Percentiles rank a stretch among this genome's conserved stretches.
Evolutionary conservation across 2,329 filamentous ascomycete genomes (phyloP).

Genomic region (Aspergillus niger): DNA sequence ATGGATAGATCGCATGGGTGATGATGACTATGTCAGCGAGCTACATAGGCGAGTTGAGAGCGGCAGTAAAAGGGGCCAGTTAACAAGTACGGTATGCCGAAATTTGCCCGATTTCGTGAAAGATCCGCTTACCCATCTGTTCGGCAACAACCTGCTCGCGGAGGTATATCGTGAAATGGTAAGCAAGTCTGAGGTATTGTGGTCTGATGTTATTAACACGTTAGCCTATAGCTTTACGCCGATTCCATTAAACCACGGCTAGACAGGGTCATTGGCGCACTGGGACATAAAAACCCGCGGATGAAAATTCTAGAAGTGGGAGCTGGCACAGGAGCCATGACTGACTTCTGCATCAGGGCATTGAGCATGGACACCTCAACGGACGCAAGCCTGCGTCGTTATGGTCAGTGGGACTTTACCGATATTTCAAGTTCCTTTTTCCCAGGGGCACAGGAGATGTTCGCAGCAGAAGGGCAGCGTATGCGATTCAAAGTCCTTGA

Average conservation of each 20-base stretch:
- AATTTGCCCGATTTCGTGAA: not conserved
- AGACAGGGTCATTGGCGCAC: not conserved
- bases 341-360: not conserved
- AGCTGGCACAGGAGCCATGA: slow-evolving; percentile 4
- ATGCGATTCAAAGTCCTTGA: slow-evolving; percentile 19
- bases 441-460: slow-evolving; percentile 8
- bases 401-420: slow-evolving; percentile 16
- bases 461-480: slow-evolving; percentile 9
- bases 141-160: not conserved
- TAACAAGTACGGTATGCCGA: not conserved
- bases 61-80: not conserved
- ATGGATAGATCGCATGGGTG: not conserved
- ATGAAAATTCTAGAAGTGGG: slow-evolving; percentile 11
- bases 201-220: too few species aligned
- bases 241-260: not conserved
- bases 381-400: not conserved
- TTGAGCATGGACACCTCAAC: not conserved
- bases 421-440: slow-evolving; percentile 22
- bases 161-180: slow-evolving; percentile 11
- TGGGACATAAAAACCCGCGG: slow-evolving; percentile 9
- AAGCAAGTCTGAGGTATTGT: not conserved
- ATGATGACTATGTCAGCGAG: not conserved
- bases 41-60: not conserved
- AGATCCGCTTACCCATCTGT: not conserved
- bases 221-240: not conserved